Base-by-base conservation (phyloP, 164 flowering plant genomes). In the Tetracentron sinense region DNA sequence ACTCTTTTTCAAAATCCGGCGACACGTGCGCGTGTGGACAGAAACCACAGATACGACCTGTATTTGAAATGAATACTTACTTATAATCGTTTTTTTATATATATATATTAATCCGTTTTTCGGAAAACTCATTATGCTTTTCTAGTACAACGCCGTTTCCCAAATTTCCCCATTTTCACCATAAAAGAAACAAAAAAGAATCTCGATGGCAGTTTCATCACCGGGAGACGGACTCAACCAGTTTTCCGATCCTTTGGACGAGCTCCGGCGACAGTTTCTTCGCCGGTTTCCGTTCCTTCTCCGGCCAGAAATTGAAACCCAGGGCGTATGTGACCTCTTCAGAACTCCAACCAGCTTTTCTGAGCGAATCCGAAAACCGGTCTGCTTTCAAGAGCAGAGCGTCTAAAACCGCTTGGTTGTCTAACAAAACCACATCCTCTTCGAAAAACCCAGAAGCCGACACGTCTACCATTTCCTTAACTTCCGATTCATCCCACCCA, bases 271-370 rank as follows among this genome's bases (percentile, higher is more conserved):
- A 82, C 33, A 89, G 63, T 55, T 86, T 83, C 72, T 79, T 82
- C 6, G 56, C 71, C 72, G 87, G 84, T 73, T 75, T 82, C 70
- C 69, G 69, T 26, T 77, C 85, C 80, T 81, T 86, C 74, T 86
- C 91, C 56, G 78, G 78, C 29, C 87, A 76, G 48, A 82, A 86
- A 74, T 91, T 81, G 52, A 95, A 90, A 7, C 97, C 94, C 11
- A 95, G 64, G 0, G 85, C 97, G 3, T 95, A 92, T 30, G 92
- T 82, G 0, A 95, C 92, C 66, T 95, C 99, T 53, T 90, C 96
- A 48, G 89, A 80, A 79, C 94, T 88, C 99, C 99, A 95, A 42
- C 99, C 99, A 23, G 92, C 84, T 72, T 84, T 82, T 2, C 89
- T 79, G 53, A 95, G 76, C 53, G 80, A 68, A 14, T 83, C 90